These are phyloP conservation scores for Gamsiella multidivaricata DNA, from an alignment of 192 early-diverging fungal genomes.

Conservation along the genomic window DNA sequence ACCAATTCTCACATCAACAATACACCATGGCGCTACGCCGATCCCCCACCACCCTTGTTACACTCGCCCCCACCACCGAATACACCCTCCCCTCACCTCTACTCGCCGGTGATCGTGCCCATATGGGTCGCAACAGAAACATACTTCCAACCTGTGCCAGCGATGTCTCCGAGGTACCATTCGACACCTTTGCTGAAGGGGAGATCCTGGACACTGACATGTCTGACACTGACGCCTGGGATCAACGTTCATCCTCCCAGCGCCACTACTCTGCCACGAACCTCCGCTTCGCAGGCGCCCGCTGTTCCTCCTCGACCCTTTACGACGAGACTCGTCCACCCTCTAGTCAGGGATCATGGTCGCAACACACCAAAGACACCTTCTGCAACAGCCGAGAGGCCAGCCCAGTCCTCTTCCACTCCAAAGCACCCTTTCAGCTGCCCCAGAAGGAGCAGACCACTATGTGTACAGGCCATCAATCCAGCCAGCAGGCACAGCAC, in stretches of 20 bases:
- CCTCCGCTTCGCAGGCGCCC: slow-evolving; percentile 20
- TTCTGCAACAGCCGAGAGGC: slow-evolving; percentile 4
- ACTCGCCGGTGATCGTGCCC: slow-evolving; percentile 8
- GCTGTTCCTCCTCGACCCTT: slow-evolving; percentile 47
- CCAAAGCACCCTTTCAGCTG: background rate
- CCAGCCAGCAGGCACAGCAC: slow-evolving; percentile 3
- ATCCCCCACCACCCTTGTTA: slow-evolving; percentile 5
- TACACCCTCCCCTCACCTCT: slow-evolving; percentile 5
- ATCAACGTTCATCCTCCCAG: slow-evolving; percentile 6
- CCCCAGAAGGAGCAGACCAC: slow-evolving; percentile 13
- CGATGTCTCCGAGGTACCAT: slow-evolving; percentile 35
- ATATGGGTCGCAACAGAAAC: slow-evolving; percentile 6
- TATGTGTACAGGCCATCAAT: background rate
- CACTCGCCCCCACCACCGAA: background rate
- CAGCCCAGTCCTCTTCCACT: slow-evolving; percentile 4
- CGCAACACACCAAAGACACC: slow-evolving; percentile 15
- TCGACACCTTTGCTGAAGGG: slow-evolving; percentile 40
- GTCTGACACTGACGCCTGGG: slow-evolving; percentile 1
- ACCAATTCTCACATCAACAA: background rate
- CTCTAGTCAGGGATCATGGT: slow-evolving; percentile 8
- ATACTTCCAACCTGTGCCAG: slow-evolving; percentile 24
- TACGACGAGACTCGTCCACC: slow-evolving; percentile 36
- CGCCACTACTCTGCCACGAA: background rate
- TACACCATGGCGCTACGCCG: background rate
- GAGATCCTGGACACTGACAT: slow-evolving; percentile 23